Percentiles rank a stretch among this genome's conserved stretches.
Evolutionary conservation across 805 yeast species (phyloP).

Genomic region (Tetrapisispora fleetii): DNA sequence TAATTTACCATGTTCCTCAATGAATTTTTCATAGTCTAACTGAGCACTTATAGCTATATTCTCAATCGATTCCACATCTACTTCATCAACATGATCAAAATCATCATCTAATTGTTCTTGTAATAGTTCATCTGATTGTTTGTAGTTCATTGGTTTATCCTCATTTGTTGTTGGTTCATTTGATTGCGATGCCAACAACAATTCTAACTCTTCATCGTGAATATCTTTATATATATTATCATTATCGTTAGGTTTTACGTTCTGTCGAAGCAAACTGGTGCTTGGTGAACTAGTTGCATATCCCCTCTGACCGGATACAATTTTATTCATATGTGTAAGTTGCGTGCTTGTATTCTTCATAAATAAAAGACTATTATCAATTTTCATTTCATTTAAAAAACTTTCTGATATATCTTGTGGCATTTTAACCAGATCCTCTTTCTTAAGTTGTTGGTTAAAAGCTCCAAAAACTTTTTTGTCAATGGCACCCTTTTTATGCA

Average conservation of each 20-base stretch:
- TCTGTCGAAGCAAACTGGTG: background rate
- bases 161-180: background rate
- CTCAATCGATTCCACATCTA: background rate
- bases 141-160: background rate
- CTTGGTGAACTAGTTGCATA: background rate
- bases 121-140: background rate
- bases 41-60: background rate
- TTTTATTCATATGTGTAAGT: background rate
- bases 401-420: background rate
- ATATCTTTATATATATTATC: background rate
- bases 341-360: background rate
- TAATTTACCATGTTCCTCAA: background rate
- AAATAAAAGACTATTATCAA: background rate
- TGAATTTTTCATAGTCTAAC: background rate
- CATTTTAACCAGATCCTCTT: background rate
- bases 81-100: conserved; percentile 2
- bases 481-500: background rate
- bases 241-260: background rate
- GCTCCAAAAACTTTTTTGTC: conserved; percentile 1
- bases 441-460: background rate
- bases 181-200: background rate
- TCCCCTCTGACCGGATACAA: background rate
- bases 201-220: background rate
- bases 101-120: background rate
- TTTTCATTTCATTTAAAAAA: background rate